Evolutionary conservation across 345 rosid species (phyloP).

Genomic region (Excoecaria cochinchinensis): DNA sequence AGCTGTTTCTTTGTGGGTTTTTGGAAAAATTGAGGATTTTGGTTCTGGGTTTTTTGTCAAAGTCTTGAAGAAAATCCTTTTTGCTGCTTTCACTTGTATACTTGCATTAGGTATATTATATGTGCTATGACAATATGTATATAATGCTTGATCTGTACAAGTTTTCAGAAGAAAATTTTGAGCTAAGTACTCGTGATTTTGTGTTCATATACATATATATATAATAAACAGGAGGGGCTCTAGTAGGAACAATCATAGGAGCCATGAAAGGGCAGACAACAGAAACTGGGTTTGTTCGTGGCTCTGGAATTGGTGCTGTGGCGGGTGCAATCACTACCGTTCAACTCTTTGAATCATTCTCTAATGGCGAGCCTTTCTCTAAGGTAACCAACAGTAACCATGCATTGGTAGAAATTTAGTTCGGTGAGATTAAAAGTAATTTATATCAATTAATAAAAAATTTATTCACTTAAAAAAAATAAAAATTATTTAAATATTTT

Average conservation of each 20-base stretch:
- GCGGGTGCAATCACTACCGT: conserved; percentile 66
- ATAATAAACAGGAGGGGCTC: conserved; percentile 49
- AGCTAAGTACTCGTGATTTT: too few relatives aligned
- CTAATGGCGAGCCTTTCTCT: conserved; percentile 58
- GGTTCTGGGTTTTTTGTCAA: conserved; percentile 15
- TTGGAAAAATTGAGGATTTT: conserved; percentile 19
- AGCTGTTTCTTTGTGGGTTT: conserved; percentile 29
- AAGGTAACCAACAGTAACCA: conserved; percentile 38
- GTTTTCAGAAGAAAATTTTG: too few relatives aligned
- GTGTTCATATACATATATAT: background rate
- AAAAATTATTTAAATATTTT: too few relatives aligned
- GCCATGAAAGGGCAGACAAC: conserved; percentile 87
- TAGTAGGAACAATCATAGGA: conserved; percentile 66
- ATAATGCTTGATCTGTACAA: too few relatives aligned
- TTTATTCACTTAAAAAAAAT: too few relatives aligned
- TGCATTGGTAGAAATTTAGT: background rate
- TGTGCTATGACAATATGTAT: too few relatives aligned
- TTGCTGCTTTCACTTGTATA: conserved; percentile 49
- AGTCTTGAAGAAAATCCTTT: conserved; percentile 30
- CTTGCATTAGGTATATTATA: conserved; percentile 50
- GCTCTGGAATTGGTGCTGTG: conserved; percentile 68
- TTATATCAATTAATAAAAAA: too few relatives aligned
- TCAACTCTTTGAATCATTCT: conserved; percentile 54
- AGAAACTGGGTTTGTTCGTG: conserved; percentile 63
- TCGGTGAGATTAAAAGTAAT: too few relatives aligned